Evolutionary conservation across 2,329 filamentous ascomycete species (phyloP).

Genomic region (Fusarium solani-melongenae): DNA sequence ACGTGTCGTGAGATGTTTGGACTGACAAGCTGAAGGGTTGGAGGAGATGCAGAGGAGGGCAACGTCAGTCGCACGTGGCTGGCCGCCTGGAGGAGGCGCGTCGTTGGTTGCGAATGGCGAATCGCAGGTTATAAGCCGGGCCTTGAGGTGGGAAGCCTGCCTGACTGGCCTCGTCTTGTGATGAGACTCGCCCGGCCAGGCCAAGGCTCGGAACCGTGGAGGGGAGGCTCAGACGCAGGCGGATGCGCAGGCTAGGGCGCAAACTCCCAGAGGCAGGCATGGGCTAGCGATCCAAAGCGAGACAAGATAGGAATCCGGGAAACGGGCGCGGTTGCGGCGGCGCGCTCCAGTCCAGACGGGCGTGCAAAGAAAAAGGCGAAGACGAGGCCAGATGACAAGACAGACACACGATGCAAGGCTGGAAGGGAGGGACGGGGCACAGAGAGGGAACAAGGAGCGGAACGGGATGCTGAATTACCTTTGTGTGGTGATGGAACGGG

Average conservation of each 20-base stretch:
- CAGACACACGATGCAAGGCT: conserved; percentile 22
- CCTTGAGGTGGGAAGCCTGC: conserved; percentile 33
- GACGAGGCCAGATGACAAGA: conserved; percentile 19
- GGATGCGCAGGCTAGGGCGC: conserved; percentile 25
- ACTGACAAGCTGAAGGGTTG: conserved; percentile 52
- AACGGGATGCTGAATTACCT: conserved; percentile 37
- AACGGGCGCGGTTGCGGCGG: conserved; percentile 8
- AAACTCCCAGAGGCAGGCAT: conserved; percentile 19
- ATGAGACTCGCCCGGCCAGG: conserved; percentile 36
- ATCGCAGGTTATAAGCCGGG: conserved; percentile 41
- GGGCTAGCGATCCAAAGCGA: conserved; percentile 24
- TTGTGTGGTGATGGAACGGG: conserved; percentile 40
- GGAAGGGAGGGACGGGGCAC: conserved; percentile 11
- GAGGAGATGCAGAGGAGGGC: conserved; percentile 53
- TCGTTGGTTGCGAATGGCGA: conserved; percentile 38
- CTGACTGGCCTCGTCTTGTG: conserved; percentile 20
- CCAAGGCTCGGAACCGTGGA: conserved; percentile 29
- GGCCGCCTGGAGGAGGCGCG: conserved; percentile 52
- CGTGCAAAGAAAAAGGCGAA: conserved; percentile 14
- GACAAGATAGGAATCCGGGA: conserved; percentile 35
- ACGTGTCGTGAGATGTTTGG: conserved; percentile 73
- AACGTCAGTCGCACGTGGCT: conserved; percentile 63
- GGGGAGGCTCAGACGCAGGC: conserved; percentile 18
- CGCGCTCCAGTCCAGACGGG: conserved; percentile 14
- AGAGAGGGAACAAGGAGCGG: conserved; percentile 11